Percentiles rank a stretch among this genome's conserved stretches.
These are phyloP conservation scores for Rhodomyrtus psidioides DNA, from an alignment of 441 rosid species.

Conservation along the genomic window DNA sequence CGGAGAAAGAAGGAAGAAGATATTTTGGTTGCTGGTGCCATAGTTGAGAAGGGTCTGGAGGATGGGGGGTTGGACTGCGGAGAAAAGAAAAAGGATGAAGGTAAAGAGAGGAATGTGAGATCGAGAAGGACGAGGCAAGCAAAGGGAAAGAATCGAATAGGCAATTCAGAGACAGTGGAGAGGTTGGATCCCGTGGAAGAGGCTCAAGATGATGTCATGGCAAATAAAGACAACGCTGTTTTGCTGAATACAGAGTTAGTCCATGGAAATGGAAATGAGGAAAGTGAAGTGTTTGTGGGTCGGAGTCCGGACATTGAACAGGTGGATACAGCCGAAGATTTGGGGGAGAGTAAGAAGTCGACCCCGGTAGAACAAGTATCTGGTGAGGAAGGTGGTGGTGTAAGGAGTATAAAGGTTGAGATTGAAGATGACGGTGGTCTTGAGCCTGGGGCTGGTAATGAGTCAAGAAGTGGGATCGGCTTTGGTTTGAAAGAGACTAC, in stretches of 20 bases:
- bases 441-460: background rate
- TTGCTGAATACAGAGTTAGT: background rate
- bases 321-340: background rate
- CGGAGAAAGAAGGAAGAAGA: constrained; percentile 2
- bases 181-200: constrained; percentile 4
- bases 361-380: background rate
- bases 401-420: background rate
- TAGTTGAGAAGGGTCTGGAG: background rate
- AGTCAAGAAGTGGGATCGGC: background rate
- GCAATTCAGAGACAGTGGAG: background rate
- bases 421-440: background rate
- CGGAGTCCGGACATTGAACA: background rate
- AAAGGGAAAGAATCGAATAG: background rate
- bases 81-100: constrained; percentile 18
- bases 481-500: background rate
- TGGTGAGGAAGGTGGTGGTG: background rate
- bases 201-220: background rate
- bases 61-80: background rate
- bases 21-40: background rate
- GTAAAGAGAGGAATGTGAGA: constrained; percentile 6
- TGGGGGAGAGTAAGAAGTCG: background rate
- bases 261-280: background rate
- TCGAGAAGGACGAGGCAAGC: constrained; percentile 1
- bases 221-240: background rate
- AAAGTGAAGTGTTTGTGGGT: background rate